phyloP scores from a whole-genome alignment of 139 green algal species.

The Chlorokybus atmophyticus region DNA sequence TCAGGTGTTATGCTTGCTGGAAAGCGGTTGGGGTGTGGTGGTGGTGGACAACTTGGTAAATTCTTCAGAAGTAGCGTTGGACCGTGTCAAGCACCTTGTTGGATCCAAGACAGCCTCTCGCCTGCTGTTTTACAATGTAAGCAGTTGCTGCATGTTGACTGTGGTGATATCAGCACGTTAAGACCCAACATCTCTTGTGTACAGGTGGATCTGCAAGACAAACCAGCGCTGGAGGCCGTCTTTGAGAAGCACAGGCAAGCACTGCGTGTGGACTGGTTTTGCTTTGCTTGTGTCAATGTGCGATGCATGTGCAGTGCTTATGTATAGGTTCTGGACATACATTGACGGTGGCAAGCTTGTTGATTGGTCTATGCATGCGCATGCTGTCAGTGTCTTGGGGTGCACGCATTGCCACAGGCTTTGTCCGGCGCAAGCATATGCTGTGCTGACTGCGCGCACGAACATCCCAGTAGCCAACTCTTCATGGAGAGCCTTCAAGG shows the following conservation, averaged over 20 bases:
- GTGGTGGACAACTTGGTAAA: slow-evolving; percentile 92
- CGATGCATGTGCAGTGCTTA: too few species aligned
- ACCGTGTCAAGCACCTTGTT: slow-evolving; percentile 71
- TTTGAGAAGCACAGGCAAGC: not conserved
- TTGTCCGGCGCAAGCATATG: not conserved
- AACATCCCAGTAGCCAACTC: not conserved
- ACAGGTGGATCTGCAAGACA: not conserved
- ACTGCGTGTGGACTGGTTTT: too few species aligned
- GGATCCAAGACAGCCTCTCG: slow-evolving; percentile 47
- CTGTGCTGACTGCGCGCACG: not conserved
- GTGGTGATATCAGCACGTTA: not conserved
- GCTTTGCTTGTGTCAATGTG: too few species aligned
- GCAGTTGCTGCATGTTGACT: not conserved
- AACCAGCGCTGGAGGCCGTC: not conserved
- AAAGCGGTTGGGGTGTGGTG: slow-evolving; percentile 60
- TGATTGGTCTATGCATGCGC: too few species aligned
- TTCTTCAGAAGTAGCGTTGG: slow-evolving; percentile 56
- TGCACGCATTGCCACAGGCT: too few species aligned
- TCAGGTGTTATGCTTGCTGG: slow-evolving; percentile 36
- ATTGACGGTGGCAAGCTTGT: too few species aligned
- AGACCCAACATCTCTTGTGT: not conserved
- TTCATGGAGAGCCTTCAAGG: not conserved
- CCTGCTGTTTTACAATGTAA: slow-evolving; percentile 69
- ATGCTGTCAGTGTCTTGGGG: too few species aligned
- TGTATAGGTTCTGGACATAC: too few species aligned